These are phyloP conservation scores for Alternaria triticina DNA, from an alignment of 2,329 filamentous ascomycete genomes.

Conservation along the genomic window DNA sequence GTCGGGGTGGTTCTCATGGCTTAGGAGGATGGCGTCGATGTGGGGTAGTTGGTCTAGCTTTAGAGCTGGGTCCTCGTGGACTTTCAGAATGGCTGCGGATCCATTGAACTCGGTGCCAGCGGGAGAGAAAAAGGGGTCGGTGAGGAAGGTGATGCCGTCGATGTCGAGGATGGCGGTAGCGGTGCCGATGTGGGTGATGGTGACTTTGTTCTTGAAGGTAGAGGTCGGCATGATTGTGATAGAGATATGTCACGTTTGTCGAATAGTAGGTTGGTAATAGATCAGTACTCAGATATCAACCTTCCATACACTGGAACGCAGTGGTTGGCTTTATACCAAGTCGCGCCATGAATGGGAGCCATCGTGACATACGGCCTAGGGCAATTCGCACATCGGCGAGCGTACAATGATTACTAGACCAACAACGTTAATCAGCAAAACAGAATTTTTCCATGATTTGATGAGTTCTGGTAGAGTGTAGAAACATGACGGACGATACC, in stretches of 20 bases:
- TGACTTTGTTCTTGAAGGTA: conserved; percentile 30
- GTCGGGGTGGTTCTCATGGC: conserved; percentile 60
- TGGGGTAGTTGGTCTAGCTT: conserved; percentile 49
- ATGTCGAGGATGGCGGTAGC: conserved; percentile 56
- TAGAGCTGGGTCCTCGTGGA: conserved; percentile 40
- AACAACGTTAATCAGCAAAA: background rate
- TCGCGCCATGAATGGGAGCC: background rate
- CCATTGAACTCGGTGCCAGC: conserved; percentile 10
- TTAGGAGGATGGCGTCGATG: conserved; percentile 58
- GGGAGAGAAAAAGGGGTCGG: conserved; percentile 33
- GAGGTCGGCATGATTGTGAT: background rate
- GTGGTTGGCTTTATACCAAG: background rate
- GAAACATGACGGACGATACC: background rate
- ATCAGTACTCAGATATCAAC: background rate
- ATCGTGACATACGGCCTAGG: background rate
- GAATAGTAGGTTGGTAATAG: background rate
- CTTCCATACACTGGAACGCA: background rate
- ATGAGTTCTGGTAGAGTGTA: background rate
- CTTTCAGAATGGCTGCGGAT: background rate
- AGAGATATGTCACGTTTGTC: rapidly evolving
- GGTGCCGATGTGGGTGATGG: conserved; percentile 56
- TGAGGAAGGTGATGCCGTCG: conserved; percentile 31
- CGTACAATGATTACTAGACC: background rate
- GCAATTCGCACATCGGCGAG: background rate
- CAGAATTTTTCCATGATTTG: background rate